A percentile compares a stretch with the other conserved stretches of the same genome.
Evolutionary conservation across 2,329 filamentous ascomycete genomes (phyloP).

Genomic region (Biscogniauxia mediterranea): DNA sequence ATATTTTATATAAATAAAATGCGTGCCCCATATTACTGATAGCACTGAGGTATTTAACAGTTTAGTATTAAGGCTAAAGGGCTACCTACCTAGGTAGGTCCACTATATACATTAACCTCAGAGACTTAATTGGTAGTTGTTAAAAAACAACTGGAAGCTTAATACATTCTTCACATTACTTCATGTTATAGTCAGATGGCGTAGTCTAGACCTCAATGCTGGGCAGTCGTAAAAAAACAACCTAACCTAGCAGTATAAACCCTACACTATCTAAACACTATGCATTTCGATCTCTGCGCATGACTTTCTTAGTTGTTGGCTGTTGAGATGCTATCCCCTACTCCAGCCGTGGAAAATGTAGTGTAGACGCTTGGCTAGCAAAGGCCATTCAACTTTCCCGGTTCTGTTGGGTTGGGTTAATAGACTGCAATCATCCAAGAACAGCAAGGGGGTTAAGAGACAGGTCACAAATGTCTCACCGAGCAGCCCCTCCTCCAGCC

Average conservation of each 20-base stretch:
- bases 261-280: background rate
- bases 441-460: background rate
- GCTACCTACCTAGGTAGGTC: no score
- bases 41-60: no score
- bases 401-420: background rate
- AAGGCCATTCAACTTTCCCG: background rate
- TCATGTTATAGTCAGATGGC: background rate
- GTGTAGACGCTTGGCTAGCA: no score
- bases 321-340: background rate
- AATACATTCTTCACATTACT: background rate
- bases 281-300: no score
- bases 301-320: background rate
- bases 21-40: no score
- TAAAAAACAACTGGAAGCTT: no score
- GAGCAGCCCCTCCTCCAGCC: background rate
- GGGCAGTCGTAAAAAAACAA: background rate
- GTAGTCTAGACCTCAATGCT: background rate
- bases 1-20: no score
- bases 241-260: background rate
- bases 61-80: no score
- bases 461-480: background rate
- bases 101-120: no score
- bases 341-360: background rate
- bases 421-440: background rate
- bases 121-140: no score